Base-by-base conservation (phyloP, 192 early-diverging fungal genomes). In the Coemansia sp. region DNA sequence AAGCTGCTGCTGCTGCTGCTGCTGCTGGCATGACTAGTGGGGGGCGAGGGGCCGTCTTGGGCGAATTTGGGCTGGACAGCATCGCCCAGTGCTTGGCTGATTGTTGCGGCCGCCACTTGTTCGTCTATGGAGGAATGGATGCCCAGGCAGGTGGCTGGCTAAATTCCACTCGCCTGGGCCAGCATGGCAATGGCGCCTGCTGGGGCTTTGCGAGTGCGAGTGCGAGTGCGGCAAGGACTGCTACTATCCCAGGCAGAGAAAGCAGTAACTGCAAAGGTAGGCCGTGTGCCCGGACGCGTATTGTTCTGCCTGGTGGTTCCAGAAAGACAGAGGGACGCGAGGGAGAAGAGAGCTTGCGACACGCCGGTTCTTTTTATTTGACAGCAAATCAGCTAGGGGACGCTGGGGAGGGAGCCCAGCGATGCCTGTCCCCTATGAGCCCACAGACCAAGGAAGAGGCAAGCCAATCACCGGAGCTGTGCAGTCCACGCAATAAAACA, bases 91-190 rank as follows among this genome's bases (percentile, higher is more conserved):
- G 47, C 47, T 48, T 48, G 47, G 47, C 16, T 3, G 47, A 48
- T 48, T 48, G 47, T 48, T 48, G 47, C 47, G 16, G 47, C 47
- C 47, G 47, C 47, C 47, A 11, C 54, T 56, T 56, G 54, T 56
- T 56, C 54, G 8, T 59, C 37, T 16, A 38, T 18, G 57, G 26
- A 26, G 26, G 26, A 26, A 26, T 26, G 26, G 26, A 26, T 26
- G 26, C 26, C 26, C 26, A 48, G 47, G 3, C 3, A n/a, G 12
- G 12, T 15, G 47, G 16, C 10, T 59, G 57, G 57, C 57, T 59
- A 59, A 59, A 59, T 59, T 59, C 57, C 57, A 59, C 57, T 59
- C 37, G 7, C 15, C 39, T 41, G 57, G 57, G 57, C 57, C 57
- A 59, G 43, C 43, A 13, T 44, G 43, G 43, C 43, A 44, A 44